These are phyloP conservation scores for Mucor irregularis DNA, from an alignment of 371 early-diverging fungal species.

Conservation along the genomic window DNA sequence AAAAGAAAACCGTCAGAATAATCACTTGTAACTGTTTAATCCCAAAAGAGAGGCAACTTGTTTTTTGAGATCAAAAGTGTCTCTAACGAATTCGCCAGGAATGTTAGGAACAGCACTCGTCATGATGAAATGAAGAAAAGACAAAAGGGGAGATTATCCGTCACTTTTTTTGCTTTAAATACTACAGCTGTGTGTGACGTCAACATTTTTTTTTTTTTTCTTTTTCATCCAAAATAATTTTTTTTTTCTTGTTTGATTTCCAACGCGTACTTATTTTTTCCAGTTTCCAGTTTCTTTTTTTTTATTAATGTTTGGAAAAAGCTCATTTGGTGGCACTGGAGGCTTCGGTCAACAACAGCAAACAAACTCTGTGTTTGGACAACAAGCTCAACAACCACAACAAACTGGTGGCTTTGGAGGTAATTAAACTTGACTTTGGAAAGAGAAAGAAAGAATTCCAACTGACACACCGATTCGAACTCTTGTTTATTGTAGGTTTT, in stretches of 20 bases:
- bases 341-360: slow-evolving; percentile 64
- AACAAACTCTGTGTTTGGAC: slow-evolving; percentile 50
- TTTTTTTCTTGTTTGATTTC: too few species aligned
- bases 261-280: too few species aligned
- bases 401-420: slow-evolving; percentile 56
- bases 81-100: slow-evolving; percentile 46
- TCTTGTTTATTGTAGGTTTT: slow-evolving; percentile 37
- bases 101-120: slow-evolving; percentile 43
- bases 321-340: slow-evolving; percentile 39
- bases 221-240: too few species aligned
- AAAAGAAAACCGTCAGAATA: neutral
- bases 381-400: slow-evolving; percentile 35
- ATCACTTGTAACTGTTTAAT: slow-evolving; percentile 45
- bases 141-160: too few species aligned
- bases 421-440: too few species aligned
- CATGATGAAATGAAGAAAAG: too few species aligned
- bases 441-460: too few species aligned
- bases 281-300: too few species aligned
- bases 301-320: slow-evolving; percentile 42
- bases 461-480: neutral
- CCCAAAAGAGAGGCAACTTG: slow-evolving; percentile 39
- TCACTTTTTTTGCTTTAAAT: too few species aligned
- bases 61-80: slow-evolving; percentile 30
- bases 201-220: too few species aligned
- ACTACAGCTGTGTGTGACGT: too few species aligned